These are phyloP conservation scores for Penicillium diatomitis DNA, from an alignment of 495 filamentous ascomycete genomes.

Conservation along the genomic window DNA sequence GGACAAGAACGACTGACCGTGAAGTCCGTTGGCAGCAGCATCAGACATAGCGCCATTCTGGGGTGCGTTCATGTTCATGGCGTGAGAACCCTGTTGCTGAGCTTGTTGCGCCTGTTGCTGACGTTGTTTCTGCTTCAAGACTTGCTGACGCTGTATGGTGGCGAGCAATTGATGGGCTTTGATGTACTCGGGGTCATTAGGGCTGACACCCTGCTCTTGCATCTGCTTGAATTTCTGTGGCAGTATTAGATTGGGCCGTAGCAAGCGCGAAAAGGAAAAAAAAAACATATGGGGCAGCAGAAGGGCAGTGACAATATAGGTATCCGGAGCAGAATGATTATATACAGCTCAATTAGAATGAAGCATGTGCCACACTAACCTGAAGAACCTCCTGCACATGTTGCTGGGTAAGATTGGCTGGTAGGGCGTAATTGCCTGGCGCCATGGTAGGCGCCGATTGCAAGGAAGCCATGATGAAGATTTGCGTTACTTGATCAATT, in stretches of 20 bases:
- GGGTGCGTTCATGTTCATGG: background rate
- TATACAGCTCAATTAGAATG: too few relatives aligned
- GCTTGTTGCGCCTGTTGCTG: conserved; percentile 31
- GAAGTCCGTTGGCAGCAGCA: conserved; percentile 37
- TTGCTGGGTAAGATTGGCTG: conserved; percentile 47
- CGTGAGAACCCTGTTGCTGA: conserved; percentile 20
- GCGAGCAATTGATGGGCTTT: conserved; percentile 61
- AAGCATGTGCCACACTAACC: conserved; percentile 32
- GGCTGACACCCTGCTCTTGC: conserved; percentile 63
- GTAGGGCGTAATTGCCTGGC: conserved; percentile 46
- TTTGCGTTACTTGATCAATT: conserved; percentile 22
- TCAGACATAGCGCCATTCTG: conserved; percentile 32
- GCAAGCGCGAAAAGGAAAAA: too few relatives aligned
- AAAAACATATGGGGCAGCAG: background rate
- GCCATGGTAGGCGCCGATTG: conserved; percentile 59
- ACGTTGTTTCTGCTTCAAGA: conserved; percentile 36
- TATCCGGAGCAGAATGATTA: too few relatives aligned
- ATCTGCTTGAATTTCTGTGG: conserved; percentile 71
- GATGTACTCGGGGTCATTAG: conserved; percentile 70
- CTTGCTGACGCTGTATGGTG: conserved; percentile 54
- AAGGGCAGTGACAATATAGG: too few relatives aligned
- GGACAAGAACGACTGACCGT: conserved; percentile 30
- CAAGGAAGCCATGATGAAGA: conserved; percentile 62
- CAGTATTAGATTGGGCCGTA: conserved; percentile 15
- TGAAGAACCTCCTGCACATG: conserved; percentile 52